Evolutionary conservation across 2,329 filamentous ascomycete genomes (phyloP).

Genomic region (Remersonia thermophila): DNA sequence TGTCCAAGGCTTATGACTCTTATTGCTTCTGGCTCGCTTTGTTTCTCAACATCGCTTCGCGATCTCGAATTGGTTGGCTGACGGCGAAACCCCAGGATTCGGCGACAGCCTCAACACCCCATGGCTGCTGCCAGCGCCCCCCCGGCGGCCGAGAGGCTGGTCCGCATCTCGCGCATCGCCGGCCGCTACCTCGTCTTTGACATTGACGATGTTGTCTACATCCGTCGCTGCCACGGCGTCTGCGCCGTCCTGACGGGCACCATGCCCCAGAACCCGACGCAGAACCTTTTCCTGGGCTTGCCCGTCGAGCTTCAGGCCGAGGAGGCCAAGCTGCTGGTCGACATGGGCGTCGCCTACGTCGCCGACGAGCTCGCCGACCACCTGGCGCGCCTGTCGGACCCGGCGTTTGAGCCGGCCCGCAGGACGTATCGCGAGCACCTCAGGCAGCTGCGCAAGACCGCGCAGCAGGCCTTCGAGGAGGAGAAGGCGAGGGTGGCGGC

Average conservation of each 20-base stretch:
- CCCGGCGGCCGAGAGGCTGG: constrained; percentile 22
- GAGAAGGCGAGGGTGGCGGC: constrained; percentile 24
- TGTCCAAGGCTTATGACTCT: constrained; percentile 18
- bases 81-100: background rate
- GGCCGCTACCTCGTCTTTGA: constrained; percentile 85
- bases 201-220: constrained; percentile 61
- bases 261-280: constrained; percentile 82
- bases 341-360: constrained; percentile 63
- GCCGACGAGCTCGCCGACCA: constrained; percentile 70
- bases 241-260: constrained; percentile 79
- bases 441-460: constrained; percentile 29
- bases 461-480: constrained; percentile 29
- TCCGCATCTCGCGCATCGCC: constrained; percentile 71
- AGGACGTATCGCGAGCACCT: constrained; percentile 51
- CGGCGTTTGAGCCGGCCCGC: constrained; percentile 44
- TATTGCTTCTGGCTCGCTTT: constrained; percentile 2
- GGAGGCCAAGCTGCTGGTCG: constrained; percentile 71
- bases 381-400: constrained; percentile 42
- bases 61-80: background rate
- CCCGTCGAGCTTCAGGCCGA: constrained; percentile 85
- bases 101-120: constrained; percentile 7
- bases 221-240: constrained; percentile 71
- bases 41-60: constrained; percentile 1
- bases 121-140: no score
- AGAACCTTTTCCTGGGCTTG: constrained; percentile 85